Evolutionary conservation across 768 basidiomycete genomes (phyloP).

Genomic region (Sarcodon sp.): DNA sequence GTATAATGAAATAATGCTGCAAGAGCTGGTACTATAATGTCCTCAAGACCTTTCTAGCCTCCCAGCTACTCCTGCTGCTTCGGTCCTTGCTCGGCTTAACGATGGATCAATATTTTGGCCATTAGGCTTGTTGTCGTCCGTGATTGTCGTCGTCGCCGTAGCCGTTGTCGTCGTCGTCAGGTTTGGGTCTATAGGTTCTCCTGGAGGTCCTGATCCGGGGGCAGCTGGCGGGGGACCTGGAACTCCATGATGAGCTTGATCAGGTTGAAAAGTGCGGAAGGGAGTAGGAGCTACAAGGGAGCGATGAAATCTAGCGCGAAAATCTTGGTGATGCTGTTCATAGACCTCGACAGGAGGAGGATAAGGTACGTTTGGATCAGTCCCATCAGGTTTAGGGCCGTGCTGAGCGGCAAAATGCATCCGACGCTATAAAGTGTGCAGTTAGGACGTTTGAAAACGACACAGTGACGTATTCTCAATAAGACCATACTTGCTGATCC

Average conservation of each 20-base stretch:
- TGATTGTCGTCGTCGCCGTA: background rate
- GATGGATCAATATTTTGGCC: constrained; percentile 15
- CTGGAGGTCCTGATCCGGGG: background rate
- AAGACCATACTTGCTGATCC: constrained; percentile 55
- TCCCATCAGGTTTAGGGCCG: constrained; percentile 13
- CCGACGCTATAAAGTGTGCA: constrained; percentile 21
- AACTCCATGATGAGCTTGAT: constrained; percentile 2
- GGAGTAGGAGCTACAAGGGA: constrained; percentile 48
- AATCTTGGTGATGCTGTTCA: constrained; percentile 23
- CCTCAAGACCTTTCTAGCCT: no score
- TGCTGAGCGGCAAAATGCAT: constrained; percentile 29
- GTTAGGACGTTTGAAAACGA: background rate
- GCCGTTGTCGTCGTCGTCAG: constrained; percentile 4
- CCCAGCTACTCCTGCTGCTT: constrained; percentile 14
- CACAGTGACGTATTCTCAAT: constrained; percentile 1
- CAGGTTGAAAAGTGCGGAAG: constrained; percentile 21
- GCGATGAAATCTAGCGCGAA: constrained; percentile 55
- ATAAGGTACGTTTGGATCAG: constrained; percentile 10
- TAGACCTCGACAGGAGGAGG: constrained; percentile 7
- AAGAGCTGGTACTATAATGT: no score
- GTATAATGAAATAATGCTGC: no score
- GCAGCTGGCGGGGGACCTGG: constrained; percentile 5
- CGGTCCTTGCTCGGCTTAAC: constrained; percentile 20
- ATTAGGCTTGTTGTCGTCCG: background rate
- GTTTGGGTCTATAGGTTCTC: constrained; percentile 12